Base-by-base conservation (phyloP, 768 basidiomycete species). In the Panellus pusillus region DNA sequence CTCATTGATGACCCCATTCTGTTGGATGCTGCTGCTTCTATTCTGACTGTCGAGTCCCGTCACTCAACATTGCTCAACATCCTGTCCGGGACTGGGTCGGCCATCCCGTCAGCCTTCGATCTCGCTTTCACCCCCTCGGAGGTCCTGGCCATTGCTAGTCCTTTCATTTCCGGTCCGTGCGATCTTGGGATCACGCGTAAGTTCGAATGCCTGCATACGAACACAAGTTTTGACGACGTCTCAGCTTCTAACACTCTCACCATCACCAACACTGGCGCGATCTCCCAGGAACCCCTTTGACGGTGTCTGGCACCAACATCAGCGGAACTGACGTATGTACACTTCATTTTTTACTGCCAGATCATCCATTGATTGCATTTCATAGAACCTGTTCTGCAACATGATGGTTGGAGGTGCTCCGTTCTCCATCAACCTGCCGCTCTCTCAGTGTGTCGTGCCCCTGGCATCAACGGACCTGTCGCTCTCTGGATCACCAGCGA, bases 31-130 rank as follows among this genome's bases (percentile, higher is more conserved):
- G 89, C 88, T 37, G 87, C 77, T 8, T 82, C 84, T 20, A 92
- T 92, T 65, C 63, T 89, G 68, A 86, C 89, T 27, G 76, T 90
- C 43, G 91, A 93, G 65, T 86, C 89, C n/a, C 85, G 91, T 43
- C 91, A 94, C 63, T 84, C 87, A 66, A 84, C 86, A 1, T 69
- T 93, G 39, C 77, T 91, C 47, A 92, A 93, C 72, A 62, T 91
- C 56, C 61, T 93, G 48, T 79, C 78, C 40, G 76, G 78, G 14
- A 70, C 68, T 54, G 84, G 80, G 14, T 76, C 76, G 4, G 74
- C 83, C 15, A 81, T 89, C 50, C 84, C 90, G 5, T 67, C 78
- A 40, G 74, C 87, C 1, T 93, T 91, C 65, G 91, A 93, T 65
- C 72, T 92, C 20, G 74, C 83, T 7, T 72, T 94, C n/a, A 72